Conservation (phyloP, 2,329 filamentous ascomycete genomes). For the Exophiala viscosa region DNA sequence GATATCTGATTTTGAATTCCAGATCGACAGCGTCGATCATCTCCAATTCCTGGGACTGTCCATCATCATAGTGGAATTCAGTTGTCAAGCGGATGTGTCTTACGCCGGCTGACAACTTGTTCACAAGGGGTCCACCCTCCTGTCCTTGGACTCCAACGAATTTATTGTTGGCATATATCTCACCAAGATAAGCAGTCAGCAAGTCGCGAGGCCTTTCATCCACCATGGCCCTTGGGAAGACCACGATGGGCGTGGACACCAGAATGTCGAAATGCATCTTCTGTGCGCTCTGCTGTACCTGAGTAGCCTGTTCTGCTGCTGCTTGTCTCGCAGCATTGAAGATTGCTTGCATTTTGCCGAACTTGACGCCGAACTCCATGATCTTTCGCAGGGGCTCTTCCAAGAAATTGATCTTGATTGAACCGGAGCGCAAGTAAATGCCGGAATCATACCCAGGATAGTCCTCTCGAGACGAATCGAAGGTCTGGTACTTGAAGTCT, state of each 20-base stretch:
- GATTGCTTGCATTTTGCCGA: slow-evolving; percentile 98
- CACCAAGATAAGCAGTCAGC: slow-evolving; percentile 88
- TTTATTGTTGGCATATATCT: slow-evolving; percentile 94
- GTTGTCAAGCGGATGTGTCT: slow-evolving; percentile 89
- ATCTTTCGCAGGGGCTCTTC: slow-evolving; percentile 98
- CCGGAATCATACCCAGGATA: slow-evolving; percentile 96
- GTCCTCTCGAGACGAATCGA: slow-evolving; percentile 67
- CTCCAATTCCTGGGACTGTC: slow-evolving; percentile 77
- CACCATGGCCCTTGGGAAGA: slow-evolving; percentile 78
- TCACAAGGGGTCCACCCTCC: slow-evolving; percentile 68
- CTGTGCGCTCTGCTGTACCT: slow-evolving; percentile 84
- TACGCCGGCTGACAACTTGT: slow-evolving; percentile 86
- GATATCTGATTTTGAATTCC: slow-evolving; percentile 85
- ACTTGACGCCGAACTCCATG: slow-evolving; percentile 95
- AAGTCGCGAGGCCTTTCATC: slow-evolving; percentile 72
- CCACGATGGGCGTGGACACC: slow-evolving; percentile 90
- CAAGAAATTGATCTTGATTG: slow-evolving; percentile 93
- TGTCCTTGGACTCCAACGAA: slow-evolving; percentile 82
- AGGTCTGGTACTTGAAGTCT: slow-evolving; percentile 97
- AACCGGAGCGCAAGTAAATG: slow-evolving; percentile 84
- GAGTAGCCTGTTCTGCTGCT: slow-evolving; percentile 86
- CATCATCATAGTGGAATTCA: slow-evolving; percentile 73
- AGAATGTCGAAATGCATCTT: slow-evolving; percentile 92
- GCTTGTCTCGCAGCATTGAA: slow-evolving; percentile 96
- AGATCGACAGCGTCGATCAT: slow-evolving; percentile 97